Percentiles rank a stretch among this genome's conserved stretches.
These are phyloP conservation scores for Chalciporus piperatus DNA, from an alignment of 768 basidiomycete genomes.

Conservation along the genomic window DNA sequence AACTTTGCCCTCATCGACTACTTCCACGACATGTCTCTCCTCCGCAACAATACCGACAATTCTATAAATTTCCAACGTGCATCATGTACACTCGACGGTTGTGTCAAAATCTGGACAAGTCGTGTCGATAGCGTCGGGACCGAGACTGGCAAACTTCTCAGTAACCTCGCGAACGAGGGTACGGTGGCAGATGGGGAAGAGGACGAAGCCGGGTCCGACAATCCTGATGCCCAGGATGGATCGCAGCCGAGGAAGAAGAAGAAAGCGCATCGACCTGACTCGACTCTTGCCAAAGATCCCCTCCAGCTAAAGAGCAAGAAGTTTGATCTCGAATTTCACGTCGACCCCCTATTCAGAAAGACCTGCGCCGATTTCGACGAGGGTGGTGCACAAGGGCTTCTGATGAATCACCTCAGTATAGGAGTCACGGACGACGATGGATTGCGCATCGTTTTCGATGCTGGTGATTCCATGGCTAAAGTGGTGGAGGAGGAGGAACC, in stretches of 20 bases:
- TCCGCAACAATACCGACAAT: conserved; percentile 90
- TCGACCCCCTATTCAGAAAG: conserved; percentile 97
- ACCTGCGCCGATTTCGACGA: conserved; percentile 99
- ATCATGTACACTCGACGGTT: conserved; percentile 94
- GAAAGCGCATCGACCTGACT: conserved; percentile 66
- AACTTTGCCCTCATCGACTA: conserved; percentile 98
- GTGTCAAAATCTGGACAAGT: conserved; percentile 99
- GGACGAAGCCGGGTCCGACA: conserved; percentile 56
- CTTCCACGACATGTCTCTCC: conserved; percentile 95
- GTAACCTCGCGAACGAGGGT: conserved; percentile 75
- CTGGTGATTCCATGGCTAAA: conserved; percentile 83
- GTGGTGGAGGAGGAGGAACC: conserved; percentile 68
- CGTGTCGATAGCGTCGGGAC: conserved; percentile 96
- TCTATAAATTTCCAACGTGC: conserved; percentile 99
- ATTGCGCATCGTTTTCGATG: conserved; percentile 92
- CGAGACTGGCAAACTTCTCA: conserved; percentile 92
- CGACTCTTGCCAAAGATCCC: conserved; percentile 88
- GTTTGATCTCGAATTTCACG: conserved; percentile 90
- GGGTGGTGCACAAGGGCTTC: conserved; percentile 90
- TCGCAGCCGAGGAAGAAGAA: conserved; percentile 56
- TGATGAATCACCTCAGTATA: conserved; percentile 92
- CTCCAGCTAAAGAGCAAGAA: conserved; percentile 85
- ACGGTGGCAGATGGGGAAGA: conserved; percentile 56
- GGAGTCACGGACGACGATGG: conserved; percentile 77
- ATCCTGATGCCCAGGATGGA: conserved; percentile 64